Conservation (phyloP, 1,139 yeast species). For the Nakaseomyces nivariensis region DNA sequence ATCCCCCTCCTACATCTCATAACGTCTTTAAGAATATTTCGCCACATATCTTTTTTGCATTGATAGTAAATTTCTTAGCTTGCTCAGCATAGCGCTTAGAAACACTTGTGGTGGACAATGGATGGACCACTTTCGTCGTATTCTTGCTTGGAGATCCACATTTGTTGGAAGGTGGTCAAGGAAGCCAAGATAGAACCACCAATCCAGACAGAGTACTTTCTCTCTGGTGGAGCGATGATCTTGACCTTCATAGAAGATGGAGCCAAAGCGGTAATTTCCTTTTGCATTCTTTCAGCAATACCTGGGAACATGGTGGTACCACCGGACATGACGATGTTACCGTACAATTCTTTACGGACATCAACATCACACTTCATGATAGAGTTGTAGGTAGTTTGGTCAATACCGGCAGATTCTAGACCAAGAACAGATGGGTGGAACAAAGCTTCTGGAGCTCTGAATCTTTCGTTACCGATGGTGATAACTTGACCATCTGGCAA, state of each 20-base stretch:
- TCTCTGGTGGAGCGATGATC: slow-evolving; percentile 98
- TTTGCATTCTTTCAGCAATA: slow-evolving; percentile 99
- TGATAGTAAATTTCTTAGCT: background rate
- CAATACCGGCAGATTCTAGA: slow-evolving; percentile 98
- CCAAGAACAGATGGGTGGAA: slow-evolving; percentile 98
- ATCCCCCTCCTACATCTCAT: background rate
- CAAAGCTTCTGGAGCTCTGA: slow-evolving; percentile 99
- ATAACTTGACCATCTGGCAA: slow-evolving; percentile 99
- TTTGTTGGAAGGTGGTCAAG: slow-evolving; percentile 98
- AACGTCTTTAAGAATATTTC: slow-evolving; percentile 1
- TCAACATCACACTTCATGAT: slow-evolving; percentile 99
- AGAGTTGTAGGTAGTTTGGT: slow-evolving; percentile 98
- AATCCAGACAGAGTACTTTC: slow-evolving; percentile 99
- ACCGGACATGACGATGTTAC: slow-evolving; percentile 99
- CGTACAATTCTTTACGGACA: slow-evolving; percentile 97
- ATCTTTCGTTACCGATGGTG: slow-evolving; percentile 99
- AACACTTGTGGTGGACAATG: slow-evolving; percentile 99
- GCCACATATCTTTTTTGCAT: background rate
- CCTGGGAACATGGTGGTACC: slow-evolving; percentile 99
- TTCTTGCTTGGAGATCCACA: slow-evolving; percentile 99
- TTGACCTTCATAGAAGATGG: slow-evolving; percentile 99
- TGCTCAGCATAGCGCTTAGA: slow-evolving; percentile 41
- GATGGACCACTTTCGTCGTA: slow-evolving; percentile 99
- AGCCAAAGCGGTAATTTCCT: slow-evolving; percentile 98
- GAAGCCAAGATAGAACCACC: slow-evolving; percentile 99